Base-by-base conservation (phyloP, 2,329 filamentous ascomycete species). In the Aureobasidium sp. region DNA sequence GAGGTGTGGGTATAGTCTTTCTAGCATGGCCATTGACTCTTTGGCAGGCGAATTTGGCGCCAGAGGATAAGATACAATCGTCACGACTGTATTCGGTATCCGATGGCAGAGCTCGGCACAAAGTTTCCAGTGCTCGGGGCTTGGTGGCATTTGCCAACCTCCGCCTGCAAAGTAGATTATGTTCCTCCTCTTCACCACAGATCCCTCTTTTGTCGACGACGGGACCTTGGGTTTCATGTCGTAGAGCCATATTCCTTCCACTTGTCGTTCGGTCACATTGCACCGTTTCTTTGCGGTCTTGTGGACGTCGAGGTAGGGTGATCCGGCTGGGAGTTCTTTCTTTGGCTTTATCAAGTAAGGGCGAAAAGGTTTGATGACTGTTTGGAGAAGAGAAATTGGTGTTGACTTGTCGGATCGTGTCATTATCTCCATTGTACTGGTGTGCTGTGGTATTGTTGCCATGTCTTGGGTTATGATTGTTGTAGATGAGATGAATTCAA, bases 131-230 rank as follows among this genome's bases (percentile, higher is more conserved):
- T 85, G 83, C 52, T 82, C 74, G 0, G 70, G 65, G 3, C 75
- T 76, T 0, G 83, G 78, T 0, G 79, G 79, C 65, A 73, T 74
- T 63, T 81, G 80, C 79, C 83, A 85, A 3, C 80, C 81, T 7
- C 83, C 83, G 1, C 83, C 83, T 0, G 76, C 75, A 64, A 84
- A 84, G 63, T 84, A 85, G 64, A 82, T 79, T 27, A 86, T 71
- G 5, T 74, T 69, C 64, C 72, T 75, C n/a, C n/a, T 52, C 5
- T 34, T 61, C 25, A 5, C 12, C n/a, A 17, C 3, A 1, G 2
- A 5, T 6, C 25, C 62, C 68, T 14, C 63, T 62, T 29, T 62
- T 5, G 58, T 47, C 65, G 41, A 12, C 20, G 52, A 14, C 0
- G 8, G 25, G 31, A 14, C 45, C 2, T 68, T 69, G 5, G 72